phyloP scores from a whole-genome alignment of 2,329 filamentous ascomycete genomes.

The Pseudocercospora vitis region DNA sequence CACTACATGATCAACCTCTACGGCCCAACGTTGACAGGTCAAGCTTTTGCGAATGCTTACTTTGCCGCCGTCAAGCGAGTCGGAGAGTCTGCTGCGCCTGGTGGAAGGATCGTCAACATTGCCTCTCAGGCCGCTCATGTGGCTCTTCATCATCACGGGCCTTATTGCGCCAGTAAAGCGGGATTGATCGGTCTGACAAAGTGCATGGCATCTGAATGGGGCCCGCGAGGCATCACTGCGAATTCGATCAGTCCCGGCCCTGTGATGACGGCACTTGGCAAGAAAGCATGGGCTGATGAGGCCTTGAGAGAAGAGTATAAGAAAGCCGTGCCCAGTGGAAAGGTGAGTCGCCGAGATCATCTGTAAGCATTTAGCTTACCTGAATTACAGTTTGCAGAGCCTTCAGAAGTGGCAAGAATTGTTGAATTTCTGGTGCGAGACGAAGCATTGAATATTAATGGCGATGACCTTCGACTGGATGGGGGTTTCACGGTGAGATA shows the following conservation, averaged over 20 bases:
- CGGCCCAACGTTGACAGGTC: slow-evolving; percentile 48
- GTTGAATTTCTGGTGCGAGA: slow-evolving; percentile 51
- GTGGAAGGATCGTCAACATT: slow-evolving; percentile 49
- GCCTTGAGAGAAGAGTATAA: slow-evolving; percentile 31
- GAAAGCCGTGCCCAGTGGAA: slow-evolving; percentile 31
- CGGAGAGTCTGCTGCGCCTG: slow-evolving; percentile 16
- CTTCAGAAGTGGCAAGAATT: slow-evolving; percentile 65
- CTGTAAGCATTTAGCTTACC: neutral
- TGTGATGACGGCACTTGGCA: slow-evolving; percentile 49
- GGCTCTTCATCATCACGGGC: slow-evolving; percentile 47
- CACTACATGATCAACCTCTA: slow-evolving; percentile 48
- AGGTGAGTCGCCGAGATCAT: neutral
- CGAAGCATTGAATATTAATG: slow-evolving; percentile 40
- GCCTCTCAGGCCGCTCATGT: slow-evolving; percentile 51
- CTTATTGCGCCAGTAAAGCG: slow-evolving; percentile 52
- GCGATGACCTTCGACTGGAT: slow-evolving; percentile 42
- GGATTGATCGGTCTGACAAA: slow-evolving; percentile 47
- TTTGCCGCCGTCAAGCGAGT: slow-evolving; percentile 27
- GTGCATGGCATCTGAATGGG: slow-evolving; percentile 52
- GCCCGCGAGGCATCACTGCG: slow-evolving; percentile 46
- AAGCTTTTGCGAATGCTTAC: slow-evolving; percentile 49
- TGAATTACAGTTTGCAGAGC: slow-evolving; percentile 29
- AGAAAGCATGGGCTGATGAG: slow-evolving; percentile 38
- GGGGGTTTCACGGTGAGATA: slow-evolving; percentile 34
- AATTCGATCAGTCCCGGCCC: slow-evolving; percentile 51